phyloP scores from a whole-genome alignment of 805 yeast species.

The Clavispora phyllophila region DNA sequence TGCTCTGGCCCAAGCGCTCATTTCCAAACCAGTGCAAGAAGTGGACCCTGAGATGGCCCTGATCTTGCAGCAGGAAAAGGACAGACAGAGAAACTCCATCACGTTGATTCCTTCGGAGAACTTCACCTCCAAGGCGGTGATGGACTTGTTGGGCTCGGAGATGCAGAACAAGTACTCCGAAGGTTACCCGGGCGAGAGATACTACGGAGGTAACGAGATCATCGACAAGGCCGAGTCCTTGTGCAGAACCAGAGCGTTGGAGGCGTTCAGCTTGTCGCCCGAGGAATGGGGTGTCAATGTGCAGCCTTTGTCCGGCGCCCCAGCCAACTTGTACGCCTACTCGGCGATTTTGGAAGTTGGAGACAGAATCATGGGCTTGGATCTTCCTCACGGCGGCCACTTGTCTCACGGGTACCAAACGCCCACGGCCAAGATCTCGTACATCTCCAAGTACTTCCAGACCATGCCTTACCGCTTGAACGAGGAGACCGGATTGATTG shows the following conservation, averaged over 20 bases:
- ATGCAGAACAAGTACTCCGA: conserved; percentile 98
- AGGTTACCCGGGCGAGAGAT: conserved; percentile 97
- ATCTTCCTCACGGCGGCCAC: conserved; percentile 98
- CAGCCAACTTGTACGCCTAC: conserved; percentile 91
- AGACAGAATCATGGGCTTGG: conserved; percentile 95
- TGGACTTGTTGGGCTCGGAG: conserved; percentile 91
- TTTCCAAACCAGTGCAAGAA: conserved; percentile 56
- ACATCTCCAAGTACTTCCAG: conserved; percentile 89
- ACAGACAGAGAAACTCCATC: conserved; percentile 87
- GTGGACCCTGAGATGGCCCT: conserved; percentile 83
- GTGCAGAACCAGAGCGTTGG: conserved; percentile 88
- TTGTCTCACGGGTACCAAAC: conserved; percentile 97
- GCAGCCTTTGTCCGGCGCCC: conserved; percentile 92
- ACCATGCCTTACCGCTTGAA: conserved; percentile 96
- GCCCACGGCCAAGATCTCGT: conserved; percentile 81
- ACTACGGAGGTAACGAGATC: conserved; percentile 96
- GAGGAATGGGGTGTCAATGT: conserved; percentile 97
- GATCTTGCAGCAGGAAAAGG: conserved; percentile 70
- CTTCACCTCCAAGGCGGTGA: conserved; percentile 91
- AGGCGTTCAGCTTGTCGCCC: conserved; percentile 71
- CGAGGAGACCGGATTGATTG: conserved; percentile 82
- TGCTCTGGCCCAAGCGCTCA: conserved; percentile 57
- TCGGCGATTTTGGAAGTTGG: conserved; percentile 84
- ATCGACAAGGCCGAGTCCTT: conserved; percentile 86
- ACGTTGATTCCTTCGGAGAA: conserved; percentile 94